phyloP scores from a whole-genome alignment of 352 stramenopile species.

The Pythium diclinum region DNA sequence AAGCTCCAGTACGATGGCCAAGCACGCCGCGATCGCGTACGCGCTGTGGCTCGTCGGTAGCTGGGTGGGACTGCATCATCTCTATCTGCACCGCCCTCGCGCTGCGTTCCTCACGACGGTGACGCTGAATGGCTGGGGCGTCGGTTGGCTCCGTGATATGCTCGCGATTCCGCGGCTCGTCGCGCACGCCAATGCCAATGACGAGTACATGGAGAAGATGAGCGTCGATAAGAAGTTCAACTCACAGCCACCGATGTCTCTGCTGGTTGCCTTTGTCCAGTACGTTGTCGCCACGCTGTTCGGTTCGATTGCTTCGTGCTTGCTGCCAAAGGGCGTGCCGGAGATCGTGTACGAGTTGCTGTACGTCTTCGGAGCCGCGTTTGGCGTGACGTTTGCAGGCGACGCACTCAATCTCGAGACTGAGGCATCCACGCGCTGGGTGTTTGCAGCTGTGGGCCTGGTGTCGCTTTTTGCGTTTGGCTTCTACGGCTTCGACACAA shows the following conservation, averaged over 20 bases:
- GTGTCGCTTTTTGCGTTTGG: background rate
- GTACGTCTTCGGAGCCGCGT: conserved; percentile 20
- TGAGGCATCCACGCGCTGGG: background rate
- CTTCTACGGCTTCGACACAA: background rate
- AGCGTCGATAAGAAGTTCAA: conserved; percentile 17
- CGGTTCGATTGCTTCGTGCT: conserved; percentile 10
- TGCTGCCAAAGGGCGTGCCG: conserved; percentile 10
- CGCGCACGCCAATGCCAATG: conserved; percentile 16
- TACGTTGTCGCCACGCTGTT: conserved; percentile 8
- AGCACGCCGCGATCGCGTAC: conserved; percentile 20
- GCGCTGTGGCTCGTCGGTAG: conserved; percentile 28
- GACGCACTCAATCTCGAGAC: conserved; percentile 18
- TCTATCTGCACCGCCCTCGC: conserved; percentile 23
- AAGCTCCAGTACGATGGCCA: conserved; percentile 10
- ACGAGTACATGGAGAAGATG: conserved; percentile 18
- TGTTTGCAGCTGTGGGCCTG: background rate
- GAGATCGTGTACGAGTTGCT: conserved; percentile 19
- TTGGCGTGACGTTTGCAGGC: conserved; percentile 21
- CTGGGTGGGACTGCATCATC: conserved; percentile 26
- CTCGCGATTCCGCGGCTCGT: conserved; percentile 23
- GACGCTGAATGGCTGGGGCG: conserved; percentile 25
- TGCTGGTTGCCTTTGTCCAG: conserved; percentile 17
- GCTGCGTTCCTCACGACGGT: conserved; percentile 24
- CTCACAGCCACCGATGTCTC: conserved; percentile 10
- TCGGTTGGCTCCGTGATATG: conserved; percentile 24